These are phyloP conservation scores for Colletotrichum sansevieriae DNA, from an alignment of 2,329 filamentous ascomycete species.

Conservation along the genomic window DNA sequence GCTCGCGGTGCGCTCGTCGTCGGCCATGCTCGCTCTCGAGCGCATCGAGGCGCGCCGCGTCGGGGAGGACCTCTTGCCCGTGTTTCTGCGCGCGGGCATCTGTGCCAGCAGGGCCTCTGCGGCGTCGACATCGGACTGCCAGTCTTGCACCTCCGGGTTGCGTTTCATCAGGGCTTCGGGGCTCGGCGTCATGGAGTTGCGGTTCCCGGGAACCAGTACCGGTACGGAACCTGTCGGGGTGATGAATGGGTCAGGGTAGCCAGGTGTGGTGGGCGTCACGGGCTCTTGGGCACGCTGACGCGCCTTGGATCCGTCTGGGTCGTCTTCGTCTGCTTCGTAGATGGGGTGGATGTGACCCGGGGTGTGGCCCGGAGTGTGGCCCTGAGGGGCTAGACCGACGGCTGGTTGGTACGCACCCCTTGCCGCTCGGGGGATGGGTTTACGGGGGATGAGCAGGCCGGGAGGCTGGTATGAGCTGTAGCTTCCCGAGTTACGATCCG, in stretches of 20 bases:
- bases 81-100: conserved; percentile 52
- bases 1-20: conserved; percentile 67
- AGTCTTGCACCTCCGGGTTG: conserved; percentile 69
- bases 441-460: conserved; percentile 49
- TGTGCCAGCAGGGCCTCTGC: conserved; percentile 65
- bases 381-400: conserved; percentile 44
- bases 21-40: conserved; percentile 50
- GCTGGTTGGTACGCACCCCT: conserved; percentile 43
- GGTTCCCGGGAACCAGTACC: conserved; percentile 49
- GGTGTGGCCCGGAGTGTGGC: conserved; percentile 48
- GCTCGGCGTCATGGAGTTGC: conserved; percentile 54
- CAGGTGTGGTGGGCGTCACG: conserved; percentile 53
- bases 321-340: conserved; percentile 70
- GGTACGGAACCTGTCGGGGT: conserved; percentile 53
- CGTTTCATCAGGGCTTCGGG: conserved; percentile 53
- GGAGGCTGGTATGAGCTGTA: conserved; percentile 41
- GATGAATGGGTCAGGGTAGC: conserved; percentile 63
- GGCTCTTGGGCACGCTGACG: conserved; percentile 42
- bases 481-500: conserved; percentile 42
- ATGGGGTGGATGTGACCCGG: conserved; percentile 68
- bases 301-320: conserved; percentile 47
- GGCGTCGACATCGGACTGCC: conserved; percentile 69
- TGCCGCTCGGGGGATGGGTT: conserved; percentile 47
- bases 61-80: conserved; percentile 53
- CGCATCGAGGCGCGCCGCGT: conserved; percentile 54